Conservation (phyloP, 805 yeast species). For the Scheffersomyces coipomensis region DNA sequence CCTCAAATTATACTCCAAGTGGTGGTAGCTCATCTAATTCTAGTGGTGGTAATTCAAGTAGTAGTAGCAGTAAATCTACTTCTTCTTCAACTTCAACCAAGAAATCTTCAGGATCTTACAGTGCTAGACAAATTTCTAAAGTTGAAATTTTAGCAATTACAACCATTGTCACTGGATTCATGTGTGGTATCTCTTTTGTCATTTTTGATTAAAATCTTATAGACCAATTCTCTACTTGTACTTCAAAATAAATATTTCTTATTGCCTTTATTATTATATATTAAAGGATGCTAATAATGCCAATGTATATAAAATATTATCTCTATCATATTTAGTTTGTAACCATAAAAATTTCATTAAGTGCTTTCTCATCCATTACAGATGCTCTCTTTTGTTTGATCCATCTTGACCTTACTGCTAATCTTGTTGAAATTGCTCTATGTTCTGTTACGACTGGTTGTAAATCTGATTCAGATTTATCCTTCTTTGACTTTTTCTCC, state of each 20-base stretch:
- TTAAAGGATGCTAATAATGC: not conserved
- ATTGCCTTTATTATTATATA: no score
- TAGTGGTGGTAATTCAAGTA: slow-evolving; percentile 14
- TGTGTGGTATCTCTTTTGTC: slow-evolving; percentile 46
- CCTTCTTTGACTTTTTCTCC: slow-evolving; percentile 14
- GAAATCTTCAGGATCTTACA: slow-evolving; percentile 4
- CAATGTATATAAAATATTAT: not conserved
- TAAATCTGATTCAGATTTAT: slow-evolving; percentile 5
- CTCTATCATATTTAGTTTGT: slow-evolving; percentile 32
- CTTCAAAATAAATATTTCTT: no score
- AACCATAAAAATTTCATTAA: slow-evolving; percentile 92
- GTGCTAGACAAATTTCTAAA: slow-evolving; percentile 6
- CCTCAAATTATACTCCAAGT: slow-evolving; percentile 18
- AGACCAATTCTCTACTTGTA: no score
- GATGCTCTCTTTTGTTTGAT: slow-evolving; percentile 90
- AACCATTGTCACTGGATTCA: slow-evolving; percentile 33
- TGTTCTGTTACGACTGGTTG: not conserved
- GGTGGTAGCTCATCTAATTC: slow-evolving; percentile 11
- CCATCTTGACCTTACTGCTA: slow-evolving; percentile 78
- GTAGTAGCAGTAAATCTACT: slow-evolving; percentile 17
- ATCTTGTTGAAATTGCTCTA: slow-evolving; percentile 28
- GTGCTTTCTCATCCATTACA: slow-evolving; percentile 81
- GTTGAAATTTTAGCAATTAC: slow-evolving; percentile 32
- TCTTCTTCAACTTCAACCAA: slow-evolving; percentile 23
- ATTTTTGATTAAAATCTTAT: slow-evolving; percentile 2